Base-by-base conservation (phyloP, 1,284 basidiomycete genomes). In the Papiliotrema laurentii region DNA sequence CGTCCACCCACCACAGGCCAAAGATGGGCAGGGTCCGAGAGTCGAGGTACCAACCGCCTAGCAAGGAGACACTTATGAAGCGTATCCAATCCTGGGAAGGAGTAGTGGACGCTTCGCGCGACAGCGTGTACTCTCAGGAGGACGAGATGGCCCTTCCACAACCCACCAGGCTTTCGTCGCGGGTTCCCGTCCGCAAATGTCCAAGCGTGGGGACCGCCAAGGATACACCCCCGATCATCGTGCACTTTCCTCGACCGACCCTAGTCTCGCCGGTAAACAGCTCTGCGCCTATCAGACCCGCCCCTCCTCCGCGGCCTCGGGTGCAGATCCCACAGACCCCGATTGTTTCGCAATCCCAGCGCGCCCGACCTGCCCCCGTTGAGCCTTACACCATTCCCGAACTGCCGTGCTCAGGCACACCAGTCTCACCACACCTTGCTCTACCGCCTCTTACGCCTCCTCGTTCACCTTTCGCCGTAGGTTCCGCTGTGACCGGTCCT, bases 361-460 rank as follows among this genome's bases (percentile, higher is more conserved):
- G 27, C 27, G 14, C 33, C 28, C 10, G 5, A 3, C 4, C 25
- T 21, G 21, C n/a, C 24, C 34, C 45, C n/a, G 22, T 14, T 28
- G 28, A 45, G 4, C 42, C 26, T 16, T 47, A 40, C 50, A 16
- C 47, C 48, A 43, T 58, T 47, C 39, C 53, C 25, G 18, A 45
- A 34, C 49, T 58, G 42, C 55, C 44, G 40, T 38, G 58, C 52
- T 24, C 62, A 49, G 22, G 56, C 53, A n/a, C 61, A 2, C 64
- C 64, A 16, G 64, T 64, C 37, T 61, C 61, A 4, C 58, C 61
- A 21, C 53, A 64, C 37, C 61, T 71, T n/a, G 59, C 60, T 5
- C 62, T 56, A 48, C 50, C 52, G n/a, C 48, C 49, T 49, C 21
- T 50, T 42, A 26, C 38, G 2, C 38, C 35, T 31, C 42, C 39